Evolutionary conservation across 2,329 filamentous ascomycete genomes (phyloP).

Genomic region (Endoconidiophora polonica): DNA sequence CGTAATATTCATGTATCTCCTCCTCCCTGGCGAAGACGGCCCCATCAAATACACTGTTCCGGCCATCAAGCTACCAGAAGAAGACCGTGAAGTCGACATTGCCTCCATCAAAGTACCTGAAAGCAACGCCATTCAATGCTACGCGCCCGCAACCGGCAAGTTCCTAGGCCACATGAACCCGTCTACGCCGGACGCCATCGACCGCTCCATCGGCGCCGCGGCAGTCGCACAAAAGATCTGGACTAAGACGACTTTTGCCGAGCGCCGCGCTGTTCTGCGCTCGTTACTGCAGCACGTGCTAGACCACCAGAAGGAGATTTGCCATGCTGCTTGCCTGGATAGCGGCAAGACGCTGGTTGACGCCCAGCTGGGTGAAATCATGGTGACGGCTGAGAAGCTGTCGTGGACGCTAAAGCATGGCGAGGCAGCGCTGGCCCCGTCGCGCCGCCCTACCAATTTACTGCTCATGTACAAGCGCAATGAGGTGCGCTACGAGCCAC

Average conservation of each 20-base stretch:
- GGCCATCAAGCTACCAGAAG: conserved; percentile 42
- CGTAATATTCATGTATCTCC: conserved; percentile 18
- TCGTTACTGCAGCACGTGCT: conserved; percentile 71
- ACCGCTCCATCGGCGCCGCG: conserved; percentile 59
- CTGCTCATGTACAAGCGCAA: conserved; percentile 95
- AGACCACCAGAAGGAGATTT: conserved; percentile 78
- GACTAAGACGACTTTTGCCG: conserved; percentile 58
- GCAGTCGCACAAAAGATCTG: conserved; percentile 59
- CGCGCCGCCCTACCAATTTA: conserved; percentile 66
- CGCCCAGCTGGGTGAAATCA: conserved; percentile 81
- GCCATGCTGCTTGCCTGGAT: conserved; percentile 71
- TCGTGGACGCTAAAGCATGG: conserved; percentile 88
- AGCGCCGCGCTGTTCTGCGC: conserved; percentile 63
- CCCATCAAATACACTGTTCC: conserved; percentile 44
- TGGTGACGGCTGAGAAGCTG: conserved; percentile 86
- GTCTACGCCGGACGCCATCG: conserved; percentile 58
- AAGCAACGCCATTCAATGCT: conserved; percentile 60
- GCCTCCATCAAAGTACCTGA: conserved; percentile 48
- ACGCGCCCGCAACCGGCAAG: conserved; percentile 76
- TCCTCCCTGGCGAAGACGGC: conserved; percentile 20
- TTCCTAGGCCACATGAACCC: conserved; percentile 67
- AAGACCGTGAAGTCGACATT: conserved; percentile 38
- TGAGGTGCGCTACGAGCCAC: conserved; percentile 73
- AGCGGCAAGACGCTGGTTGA: conserved; percentile 95
- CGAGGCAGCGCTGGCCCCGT: conserved; percentile 58